Base-by-base conservation (phyloP, 352 stramenopile genomes). In the Globisporangium nunn region DNA sequence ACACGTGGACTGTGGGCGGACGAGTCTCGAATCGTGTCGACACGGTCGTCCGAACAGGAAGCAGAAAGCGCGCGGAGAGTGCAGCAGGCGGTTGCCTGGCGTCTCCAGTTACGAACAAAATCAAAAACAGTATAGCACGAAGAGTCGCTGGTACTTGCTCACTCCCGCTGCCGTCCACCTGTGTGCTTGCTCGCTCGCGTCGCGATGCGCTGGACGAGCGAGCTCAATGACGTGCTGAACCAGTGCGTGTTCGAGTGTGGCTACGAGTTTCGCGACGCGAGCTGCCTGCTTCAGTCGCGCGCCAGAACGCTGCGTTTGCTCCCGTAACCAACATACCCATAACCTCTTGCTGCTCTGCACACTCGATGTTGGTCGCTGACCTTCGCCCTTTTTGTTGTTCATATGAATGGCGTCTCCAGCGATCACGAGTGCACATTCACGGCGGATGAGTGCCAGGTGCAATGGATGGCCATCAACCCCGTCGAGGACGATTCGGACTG, bases 241-340 rank as follows among this genome's bases (percentile, higher is more conserved):
- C 76, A 90, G 59, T 88, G 82, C 62, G 79, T 87, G 31, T 90
- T 90, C 62, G 77, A 84, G 56, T 70, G 71, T 40, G 66, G 77
- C 56, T 92, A 92, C 61, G 75, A 91, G 65, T 91, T 91, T 40
- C 66, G 63, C 4, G 59, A 53, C 2, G 68, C 78, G 4, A 66
- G 75, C 40, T 47, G 50, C 31, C 45, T 75, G 29, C 74, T 89
- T 52, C 56, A 67, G 44, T 64, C 64, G 30, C 76, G 72, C 12
- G 76, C 67, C 8, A 52, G 46, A 23, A 78, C 78, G 31, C 54
- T 83, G 53, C 66, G 67, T 1, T 54, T 89, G 23, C 66, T 82
- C 55, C 61, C 63, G 73, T 86, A 23, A 23, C 23, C 23, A 23
- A 23, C 23, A 23, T 23, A 23, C 23, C 23, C 23, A 23, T 23